These are phyloP conservation scores for Phytopythium oedochilum DNA, from an alignment of 352 stramenopile species.

Conservation along the genomic window DNA sequence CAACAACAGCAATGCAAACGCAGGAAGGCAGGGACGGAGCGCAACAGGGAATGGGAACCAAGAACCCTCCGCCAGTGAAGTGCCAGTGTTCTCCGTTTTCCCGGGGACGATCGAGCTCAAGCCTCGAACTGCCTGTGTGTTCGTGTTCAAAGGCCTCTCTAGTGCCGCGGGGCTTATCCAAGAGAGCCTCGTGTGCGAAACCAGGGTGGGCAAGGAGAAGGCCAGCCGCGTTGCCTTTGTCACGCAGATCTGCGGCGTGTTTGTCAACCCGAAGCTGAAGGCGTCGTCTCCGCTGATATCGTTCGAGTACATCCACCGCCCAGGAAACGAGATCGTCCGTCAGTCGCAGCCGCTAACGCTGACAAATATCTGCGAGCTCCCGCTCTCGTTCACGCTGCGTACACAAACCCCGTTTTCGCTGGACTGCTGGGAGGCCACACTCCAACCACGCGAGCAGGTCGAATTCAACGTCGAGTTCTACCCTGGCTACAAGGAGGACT, in stretches of 20 bases:
- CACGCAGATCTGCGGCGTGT: constrained; percentile 86
- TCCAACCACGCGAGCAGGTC: constrained; percentile 76
- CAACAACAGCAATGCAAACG: not conserved
- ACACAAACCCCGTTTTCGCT: constrained; percentile 90
- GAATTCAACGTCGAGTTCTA: constrained; percentile 92
- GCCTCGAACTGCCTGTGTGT: constrained; percentile 90
- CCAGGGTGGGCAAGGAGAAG: constrained; percentile 92
- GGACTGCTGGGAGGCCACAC: constrained; percentile 86
- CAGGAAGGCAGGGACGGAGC: not conserved
- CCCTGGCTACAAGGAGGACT: constrained; percentile 90
- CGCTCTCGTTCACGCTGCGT: constrained; percentile 88
- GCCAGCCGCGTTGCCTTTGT: constrained; percentile 81
- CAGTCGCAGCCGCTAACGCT: constrained; percentile 81
- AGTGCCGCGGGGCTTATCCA: constrained; percentile 45
- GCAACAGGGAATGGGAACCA: not conserved
- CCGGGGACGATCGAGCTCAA: constrained; percentile 91
- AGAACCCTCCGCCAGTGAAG: constrained; percentile 1
- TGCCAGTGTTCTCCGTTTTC: constrained; percentile 87
- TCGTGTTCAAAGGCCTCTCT: constrained; percentile 89
- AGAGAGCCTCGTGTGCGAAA: constrained; percentile 90
- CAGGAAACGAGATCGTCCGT: constrained; percentile 48
- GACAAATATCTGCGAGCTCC: constrained; percentile 84
- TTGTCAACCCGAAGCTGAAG: constrained; percentile 86
- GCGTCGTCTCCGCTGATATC: constrained; percentile 65
- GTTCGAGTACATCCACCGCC: constrained; percentile 88